Evolutionary conservation across 2,329 filamentous ascomycete genomes (phyloP).

Genomic region (Claviceps sorghi): DNA sequence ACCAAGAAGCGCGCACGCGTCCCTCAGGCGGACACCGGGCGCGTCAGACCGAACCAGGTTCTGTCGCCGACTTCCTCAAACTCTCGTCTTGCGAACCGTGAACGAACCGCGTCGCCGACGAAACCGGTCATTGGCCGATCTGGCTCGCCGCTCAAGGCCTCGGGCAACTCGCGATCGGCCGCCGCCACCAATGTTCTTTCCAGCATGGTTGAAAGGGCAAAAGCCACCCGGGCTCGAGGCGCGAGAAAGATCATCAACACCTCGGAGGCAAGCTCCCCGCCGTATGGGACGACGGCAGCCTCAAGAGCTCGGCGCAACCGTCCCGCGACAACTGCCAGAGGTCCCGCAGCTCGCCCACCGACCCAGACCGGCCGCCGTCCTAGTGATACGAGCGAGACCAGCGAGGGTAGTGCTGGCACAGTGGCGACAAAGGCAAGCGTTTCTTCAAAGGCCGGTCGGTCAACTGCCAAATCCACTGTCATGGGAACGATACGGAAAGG

Average conservation of each 20-base stretch:
- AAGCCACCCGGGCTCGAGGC: constrained; percentile 35
- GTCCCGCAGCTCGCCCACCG: constrained; percentile 21
- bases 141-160: constrained; percentile 46
- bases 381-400: constrained; percentile 48
- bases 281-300: constrained; percentile 20
- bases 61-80: constrained; percentile 76
- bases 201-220: constrained; percentile 46
- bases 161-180: constrained; percentile 24
- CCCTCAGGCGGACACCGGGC: constrained; percentile 25
- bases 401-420: constrained; percentile 49
- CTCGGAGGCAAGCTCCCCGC: constrained; percentile 29
- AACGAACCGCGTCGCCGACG: constrained; percentile 32
- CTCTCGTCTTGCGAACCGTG: constrained; percentile 45
- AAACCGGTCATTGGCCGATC: constrained; percentile 45
- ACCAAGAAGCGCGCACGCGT: constrained; percentile 52
- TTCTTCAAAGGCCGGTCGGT: constrained; percentile 16
- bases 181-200: constrained; percentile 33
- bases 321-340: constrained; percentile 18
- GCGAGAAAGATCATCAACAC: constrained; percentile 31
- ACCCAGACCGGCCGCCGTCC: constrained; percentile 36
- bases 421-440: constrained; percentile 42
- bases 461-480: constrained; percentile 34
- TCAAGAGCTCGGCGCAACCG: constrained; percentile 21
- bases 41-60: constrained; percentile 38
- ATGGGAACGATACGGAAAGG: constrained; percentile 41